Evolutionary conservation across 345 rosid genomes (phyloP).

Genomic region (Pseudoturritis turrita): DNA sequence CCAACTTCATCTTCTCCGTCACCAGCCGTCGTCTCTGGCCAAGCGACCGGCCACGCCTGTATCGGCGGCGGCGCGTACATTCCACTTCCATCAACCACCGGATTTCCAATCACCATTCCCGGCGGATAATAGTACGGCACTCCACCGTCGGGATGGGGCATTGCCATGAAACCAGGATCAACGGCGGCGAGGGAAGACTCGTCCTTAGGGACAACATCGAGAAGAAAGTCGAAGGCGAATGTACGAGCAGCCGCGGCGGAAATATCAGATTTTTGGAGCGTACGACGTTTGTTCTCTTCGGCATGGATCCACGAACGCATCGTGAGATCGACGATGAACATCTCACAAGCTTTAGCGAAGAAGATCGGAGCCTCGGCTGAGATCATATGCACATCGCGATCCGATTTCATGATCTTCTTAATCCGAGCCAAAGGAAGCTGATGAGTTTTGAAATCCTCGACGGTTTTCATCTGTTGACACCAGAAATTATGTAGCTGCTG

Average conservation of each 20-base stretch:
- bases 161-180: constrained; percentile 37
- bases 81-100: constrained; percentile 60
- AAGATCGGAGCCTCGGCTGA: constrained; percentile 82
- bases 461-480: too few species aligned
- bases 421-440: constrained; percentile 80
- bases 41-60: constrained; percentile 59
- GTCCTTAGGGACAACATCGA: too few species aligned
- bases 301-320: constrained; percentile 84
- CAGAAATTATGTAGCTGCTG: too few species aligned
- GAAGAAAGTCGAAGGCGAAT: constrained; percentile 71
- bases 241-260: constrained; percentile 72
- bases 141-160: constrained; percentile 59
- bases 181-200: too few species aligned
- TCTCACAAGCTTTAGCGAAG: too few species aligned
- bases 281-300: constrained; percentile 74
- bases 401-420: constrained; percentile 94
- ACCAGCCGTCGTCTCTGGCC: too few species aligned
- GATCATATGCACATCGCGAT: constrained; percentile 87
- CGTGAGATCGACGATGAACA: constrained; percentile 79
- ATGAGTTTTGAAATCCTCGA: too few species aligned
- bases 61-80: constrained; percentile 41
- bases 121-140: too few species aligned
- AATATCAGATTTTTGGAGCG: constrained; percentile 80
- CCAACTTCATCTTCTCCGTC: too few species aligned
- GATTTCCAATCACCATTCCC: too few species aligned